phyloP scores from a whole-genome alignment of 345 rosid genomes.

The Lenwebbia sp. region DNA sequence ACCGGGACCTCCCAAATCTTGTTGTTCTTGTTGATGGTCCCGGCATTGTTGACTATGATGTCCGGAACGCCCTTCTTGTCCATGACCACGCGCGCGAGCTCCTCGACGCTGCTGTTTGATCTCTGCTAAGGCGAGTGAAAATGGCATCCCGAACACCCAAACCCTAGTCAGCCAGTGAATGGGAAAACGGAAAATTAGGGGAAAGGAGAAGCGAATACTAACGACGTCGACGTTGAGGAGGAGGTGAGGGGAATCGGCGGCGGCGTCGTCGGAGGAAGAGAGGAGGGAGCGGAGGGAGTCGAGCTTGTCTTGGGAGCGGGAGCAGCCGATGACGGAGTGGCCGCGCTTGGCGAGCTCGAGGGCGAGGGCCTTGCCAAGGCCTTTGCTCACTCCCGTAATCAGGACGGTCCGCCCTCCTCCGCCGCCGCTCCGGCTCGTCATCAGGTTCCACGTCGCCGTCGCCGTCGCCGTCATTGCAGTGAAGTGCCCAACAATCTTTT shows the following conservation, averaged over 20 bases:
- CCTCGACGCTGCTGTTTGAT: constrained; percentile 62
- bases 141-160: background rate
- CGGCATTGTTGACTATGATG: constrained; percentile 92
- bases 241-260: constrained; percentile 27
- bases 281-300: constrained; percentile 56
- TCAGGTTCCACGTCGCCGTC: constrained; percentile 5
- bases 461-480: background rate
- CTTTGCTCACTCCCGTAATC: constrained; percentile 88
- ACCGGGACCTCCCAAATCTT: constrained; percentile 90
- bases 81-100: constrained; percentile 51
- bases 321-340: constrained; percentile 82
- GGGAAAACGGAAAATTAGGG: background rate
- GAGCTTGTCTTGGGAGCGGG: constrained; percentile 75
- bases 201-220: background rate
- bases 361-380: constrained; percentile 85
- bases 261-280: constrained; percentile 13
- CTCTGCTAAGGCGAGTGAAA: constrained; percentile 19
- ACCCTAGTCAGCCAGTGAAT: background rate
- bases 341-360: constrained; percentile 80
- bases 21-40: constrained; percentile 79
- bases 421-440: constrained; percentile 8
- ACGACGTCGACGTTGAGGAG: constrained; percentile 76
- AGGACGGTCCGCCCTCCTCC: constrained; percentile 29
- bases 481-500: background rate
- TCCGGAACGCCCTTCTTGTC: constrained; percentile 89